phyloP scores from a whole-genome alignment of 495 filamentous ascomycete species.

The Bacidia rubella region DNA sequence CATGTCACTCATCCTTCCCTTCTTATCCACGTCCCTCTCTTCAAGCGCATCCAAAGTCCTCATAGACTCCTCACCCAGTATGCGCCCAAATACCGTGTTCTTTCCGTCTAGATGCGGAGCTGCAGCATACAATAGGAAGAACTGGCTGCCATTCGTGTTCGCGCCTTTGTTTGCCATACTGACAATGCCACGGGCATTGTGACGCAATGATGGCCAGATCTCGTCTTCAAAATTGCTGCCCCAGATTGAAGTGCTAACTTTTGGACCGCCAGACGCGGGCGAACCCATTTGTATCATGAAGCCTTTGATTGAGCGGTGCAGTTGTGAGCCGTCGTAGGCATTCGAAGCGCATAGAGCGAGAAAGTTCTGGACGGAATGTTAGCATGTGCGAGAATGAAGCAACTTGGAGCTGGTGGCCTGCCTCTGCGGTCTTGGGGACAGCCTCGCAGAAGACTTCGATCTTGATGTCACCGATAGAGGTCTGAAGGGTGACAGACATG shows the following conservation, averaged over 20 bases:
- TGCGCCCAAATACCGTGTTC: slow-evolving; percentile 86
- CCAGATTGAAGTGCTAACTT: slow-evolving; percentile 76
- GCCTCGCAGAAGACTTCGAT: slow-evolving; percentile 93
- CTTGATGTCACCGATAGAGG: slow-evolving; percentile 80
- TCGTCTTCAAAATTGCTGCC: slow-evolving; percentile 78
- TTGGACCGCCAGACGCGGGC: slow-evolving; percentile 43
- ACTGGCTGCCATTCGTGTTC: slow-evolving; percentile 84
- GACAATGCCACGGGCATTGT: slow-evolving; percentile 75
- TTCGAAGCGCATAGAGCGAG: slow-evolving; percentile 83
- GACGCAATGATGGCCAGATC: slow-evolving; percentile 69
- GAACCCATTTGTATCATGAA: slow-evolving; percentile 87
- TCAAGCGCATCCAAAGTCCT: slow-evolving; percentile 48
- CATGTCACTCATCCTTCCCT: slow-evolving; percentile 47
- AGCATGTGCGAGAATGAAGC: neutral
- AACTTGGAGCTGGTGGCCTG: slow-evolving; percentile 18
- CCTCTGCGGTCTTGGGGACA: slow-evolving; percentile 79
- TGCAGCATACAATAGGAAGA: slow-evolving; percentile 76
- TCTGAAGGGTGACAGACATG: slow-evolving; percentile 62
- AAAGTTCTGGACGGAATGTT: slow-evolving; percentile 56
- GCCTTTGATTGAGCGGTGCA: slow-evolving; percentile 76
- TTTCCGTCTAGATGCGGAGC: slow-evolving; percentile 87
- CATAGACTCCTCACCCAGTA: slow-evolving; percentile 40
- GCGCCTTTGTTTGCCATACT: slow-evolving; percentile 84
- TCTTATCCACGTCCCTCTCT: slow-evolving; percentile 83
- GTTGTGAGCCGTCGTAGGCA: slow-evolving; percentile 77